phyloP scores from a whole-genome alignment of 2,329 filamentous ascomycete species.

The Byssochlamys sp. region DNA sequence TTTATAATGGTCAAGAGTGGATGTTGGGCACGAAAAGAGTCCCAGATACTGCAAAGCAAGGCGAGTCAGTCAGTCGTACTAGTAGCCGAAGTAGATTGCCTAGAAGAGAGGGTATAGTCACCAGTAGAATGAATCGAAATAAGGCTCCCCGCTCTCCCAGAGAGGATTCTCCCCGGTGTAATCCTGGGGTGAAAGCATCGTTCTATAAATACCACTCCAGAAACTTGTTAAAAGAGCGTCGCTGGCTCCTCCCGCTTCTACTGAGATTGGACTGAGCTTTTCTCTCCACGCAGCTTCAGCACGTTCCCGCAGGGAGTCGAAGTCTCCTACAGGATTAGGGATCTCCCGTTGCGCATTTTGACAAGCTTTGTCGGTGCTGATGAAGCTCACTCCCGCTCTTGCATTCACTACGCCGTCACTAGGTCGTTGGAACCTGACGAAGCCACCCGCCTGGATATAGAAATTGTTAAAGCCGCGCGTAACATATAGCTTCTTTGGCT shows the following conservation, averaged over 20 bases:
- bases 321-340: constrained; percentile 35
- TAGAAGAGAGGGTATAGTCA: constrained; percentile 15
- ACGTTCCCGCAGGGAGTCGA: constrained; percentile 28
- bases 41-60: constrained; percentile 47
- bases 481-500: constrained; percentile 43
- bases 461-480: constrained; percentile 47
- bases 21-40: constrained; percentile 58
- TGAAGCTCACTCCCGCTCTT: constrained; percentile 58
- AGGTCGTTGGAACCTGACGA: constrained; percentile 48
- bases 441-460: constrained; percentile 50
- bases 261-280: constrained; percentile 47
- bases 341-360: constrained; percentile 57
- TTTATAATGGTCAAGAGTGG: constrained; percentile 61
- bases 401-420: constrained; percentile 44
- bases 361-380: constrained; percentile 56
- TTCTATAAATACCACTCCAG: constrained; percentile 60
- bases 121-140: constrained; percentile 68
- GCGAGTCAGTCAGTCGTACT: constrained; percentile 4
- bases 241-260: constrained; percentile 46
- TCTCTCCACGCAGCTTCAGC: constrained; percentile 45
- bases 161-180: constrained; percentile 63
- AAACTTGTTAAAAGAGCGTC: constrained; percentile 43
- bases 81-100: not conserved
- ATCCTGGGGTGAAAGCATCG: constrained; percentile 62
- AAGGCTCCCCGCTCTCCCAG: constrained; percentile 56